Conservation (phyloP, 768 basidiomycete genomes). For the Russula emetica region DNA sequence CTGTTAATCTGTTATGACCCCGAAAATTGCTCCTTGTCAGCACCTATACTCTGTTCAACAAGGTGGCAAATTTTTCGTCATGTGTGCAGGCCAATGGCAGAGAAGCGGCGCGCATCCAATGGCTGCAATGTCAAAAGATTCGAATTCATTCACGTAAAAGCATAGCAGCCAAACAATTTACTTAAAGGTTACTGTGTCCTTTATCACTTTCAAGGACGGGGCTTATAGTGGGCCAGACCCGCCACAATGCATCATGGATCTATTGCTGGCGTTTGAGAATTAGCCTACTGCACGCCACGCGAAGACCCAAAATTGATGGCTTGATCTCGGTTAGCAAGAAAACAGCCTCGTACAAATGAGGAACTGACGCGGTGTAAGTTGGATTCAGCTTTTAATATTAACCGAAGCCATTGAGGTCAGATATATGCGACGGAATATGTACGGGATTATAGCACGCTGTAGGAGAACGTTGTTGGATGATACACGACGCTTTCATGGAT, state of each 20-base stretch:
- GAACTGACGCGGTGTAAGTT: too few species aligned
- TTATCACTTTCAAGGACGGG: not conserved
- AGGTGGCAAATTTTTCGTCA: too few species aligned
- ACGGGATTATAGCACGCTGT: too few species aligned
- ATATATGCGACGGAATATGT: too few species aligned
- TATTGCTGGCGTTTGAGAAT: too few species aligned
- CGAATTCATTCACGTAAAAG: not conserved
- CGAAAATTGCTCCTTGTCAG: slow-evolving; percentile 7
- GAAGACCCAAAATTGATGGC: not conserved
- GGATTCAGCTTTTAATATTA: too few species aligned
- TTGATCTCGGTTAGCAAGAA: not conserved
- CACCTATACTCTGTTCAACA: not conserved
- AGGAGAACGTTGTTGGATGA: too few species aligned
- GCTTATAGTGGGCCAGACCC: not conserved
- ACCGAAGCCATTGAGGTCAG: too few species aligned
- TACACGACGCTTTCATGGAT: too few species aligned
- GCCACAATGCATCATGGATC: too few species aligned
- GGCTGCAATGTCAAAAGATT: not conserved
- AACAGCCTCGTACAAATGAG: too few species aligned
- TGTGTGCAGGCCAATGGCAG: not conserved
- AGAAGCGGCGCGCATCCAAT: not conserved
- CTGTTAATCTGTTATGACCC: not conserved
- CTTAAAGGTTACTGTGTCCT: not conserved
- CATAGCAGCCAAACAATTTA: not conserved
- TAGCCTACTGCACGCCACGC: not conserved